A percentile compares a stretch with the other conserved stretches of the same genome.
Evolutionary conservation across 768 basidiomycete genomes (phyloP).

Genomic region (Solioccasus polychromus): DNA sequence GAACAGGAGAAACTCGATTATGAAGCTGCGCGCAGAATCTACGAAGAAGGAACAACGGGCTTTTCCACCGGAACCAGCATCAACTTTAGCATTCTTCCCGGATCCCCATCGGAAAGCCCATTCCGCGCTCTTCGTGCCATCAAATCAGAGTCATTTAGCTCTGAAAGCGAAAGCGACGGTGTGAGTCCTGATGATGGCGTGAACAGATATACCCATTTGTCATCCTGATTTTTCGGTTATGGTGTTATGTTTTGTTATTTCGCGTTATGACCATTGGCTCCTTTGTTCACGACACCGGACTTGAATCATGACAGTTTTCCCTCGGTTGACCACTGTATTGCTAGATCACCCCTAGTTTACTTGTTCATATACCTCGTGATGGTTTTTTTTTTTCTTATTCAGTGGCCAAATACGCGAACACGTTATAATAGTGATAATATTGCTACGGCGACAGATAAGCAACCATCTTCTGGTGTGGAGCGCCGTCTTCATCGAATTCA

Average conservation of each 20-base stretch:
- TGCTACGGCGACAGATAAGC: conserved; percentile 45
- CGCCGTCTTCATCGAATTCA: conserved; percentile 80
- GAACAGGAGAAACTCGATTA: conserved; percentile 96
- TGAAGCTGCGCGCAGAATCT: conserved; percentile 78
- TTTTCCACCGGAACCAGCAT: conserved; percentile 67
- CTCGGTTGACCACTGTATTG: conserved; percentile 38
- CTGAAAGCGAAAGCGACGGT: conserved; percentile 70
- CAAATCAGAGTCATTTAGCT: conserved; percentile 59
- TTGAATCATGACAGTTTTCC: conserved; percentile 32
- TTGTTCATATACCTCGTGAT: conserved; percentile 32
- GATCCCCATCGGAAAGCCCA: conserved; percentile 52
- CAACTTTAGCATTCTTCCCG: conserved; percentile 79
- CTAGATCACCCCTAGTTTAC: conserved; percentile 35
- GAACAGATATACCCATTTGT: conserved; percentile 37
- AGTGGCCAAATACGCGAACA: conserved; percentile 21
- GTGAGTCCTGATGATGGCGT: conserved; percentile 48
- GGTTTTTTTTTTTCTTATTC: conserved; percentile 6
- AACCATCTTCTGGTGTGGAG: conserved; percentile 84
- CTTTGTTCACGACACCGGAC: conserved; percentile 32
- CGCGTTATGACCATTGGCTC: conserved; percentile 16
- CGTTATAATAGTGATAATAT: conserved; percentile 25
- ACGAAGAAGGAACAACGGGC: conserved; percentile 77
- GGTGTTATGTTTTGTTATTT: conserved; percentile 33
- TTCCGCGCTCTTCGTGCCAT: conserved; percentile 44
- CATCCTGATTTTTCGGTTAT: conserved; percentile 20